Evolutionary conservation across 345 rosid species (phyloP).

Genomic region (Salix brachista): DNA sequence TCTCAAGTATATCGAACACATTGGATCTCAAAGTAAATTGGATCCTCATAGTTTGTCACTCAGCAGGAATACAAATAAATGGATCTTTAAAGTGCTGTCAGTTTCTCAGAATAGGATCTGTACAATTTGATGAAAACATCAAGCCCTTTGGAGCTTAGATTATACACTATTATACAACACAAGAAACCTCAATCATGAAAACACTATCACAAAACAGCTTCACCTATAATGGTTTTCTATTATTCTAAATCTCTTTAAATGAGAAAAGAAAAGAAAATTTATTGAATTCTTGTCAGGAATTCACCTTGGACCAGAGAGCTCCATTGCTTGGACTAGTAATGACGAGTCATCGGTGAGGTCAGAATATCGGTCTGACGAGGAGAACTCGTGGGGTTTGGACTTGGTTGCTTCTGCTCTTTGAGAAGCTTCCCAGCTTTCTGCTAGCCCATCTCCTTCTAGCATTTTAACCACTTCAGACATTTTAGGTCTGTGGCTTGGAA

Average conservation of each 20-base stretch:
- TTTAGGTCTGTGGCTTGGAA: constrained; percentile 85
- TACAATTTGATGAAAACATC: constrained; percentile 30
- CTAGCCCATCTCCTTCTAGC: constrained; percentile 98
- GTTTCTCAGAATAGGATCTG: constrained; percentile 24
- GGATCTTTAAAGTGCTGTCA: constrained; percentile 6
- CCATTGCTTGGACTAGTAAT: constrained; percentile 92
- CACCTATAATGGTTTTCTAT: constrained; percentile 10
- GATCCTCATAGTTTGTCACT: not conserved
- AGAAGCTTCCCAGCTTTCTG: constrained; percentile 98
- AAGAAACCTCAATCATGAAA: not conserved
- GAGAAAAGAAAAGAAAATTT: not conserved
- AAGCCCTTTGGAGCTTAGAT: constrained; percentile 24
- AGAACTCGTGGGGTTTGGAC: constrained; percentile 63
- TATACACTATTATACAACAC: constrained; percentile 23
- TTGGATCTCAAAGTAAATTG: not conserved
- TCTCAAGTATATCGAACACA: not conserved
- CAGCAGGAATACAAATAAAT: constrained; percentile 8
- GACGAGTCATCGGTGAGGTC: constrained; percentile 96
- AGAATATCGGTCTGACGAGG: constrained; percentile 85
- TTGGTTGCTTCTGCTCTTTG: constrained; percentile 65
- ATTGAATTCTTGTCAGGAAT: not conserved
- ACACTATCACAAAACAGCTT: constrained; percentile 8
- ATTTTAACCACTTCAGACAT: constrained; percentile 96
- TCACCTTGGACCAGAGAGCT: constrained; percentile 97
- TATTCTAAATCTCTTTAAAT: constrained; percentile 5